Conservation (phyloP, 75 land plant species). For the Adiantum capillusveneris region DNA sequence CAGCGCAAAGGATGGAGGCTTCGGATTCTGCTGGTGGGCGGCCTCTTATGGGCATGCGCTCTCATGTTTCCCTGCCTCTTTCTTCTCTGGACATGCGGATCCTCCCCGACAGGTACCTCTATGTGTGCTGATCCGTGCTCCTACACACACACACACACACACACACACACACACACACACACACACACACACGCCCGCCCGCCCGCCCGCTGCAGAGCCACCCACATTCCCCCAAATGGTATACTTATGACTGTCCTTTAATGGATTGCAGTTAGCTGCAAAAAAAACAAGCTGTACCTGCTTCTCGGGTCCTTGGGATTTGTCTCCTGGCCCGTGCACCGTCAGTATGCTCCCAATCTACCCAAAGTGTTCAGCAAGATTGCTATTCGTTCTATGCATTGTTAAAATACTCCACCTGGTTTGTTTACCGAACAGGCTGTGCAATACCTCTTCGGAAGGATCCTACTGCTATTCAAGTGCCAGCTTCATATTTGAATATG, state of each 20-base stretch:
- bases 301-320: conserved; percentile 50
- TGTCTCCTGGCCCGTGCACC: conserved; percentile 52
- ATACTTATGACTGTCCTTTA: not conserved
- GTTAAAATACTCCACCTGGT: not conserved
- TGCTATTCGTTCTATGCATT: conserved; percentile 5
- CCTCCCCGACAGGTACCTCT: conserved; percentile 6
- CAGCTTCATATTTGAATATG: conserved; percentile 17
- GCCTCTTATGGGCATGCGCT: conserved; percentile 10
- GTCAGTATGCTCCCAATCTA: conserved; percentile 29
- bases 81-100: conserved; percentile 22
- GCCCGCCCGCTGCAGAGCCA: too few relatives aligned
- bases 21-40: conserved; percentile 1
- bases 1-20: conserved; percentile 6
- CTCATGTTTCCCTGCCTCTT: conserved; percentile 3
- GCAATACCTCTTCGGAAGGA: conserved; percentile 47
- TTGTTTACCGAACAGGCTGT: conserved; percentile 39
- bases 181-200: too few relatives aligned
- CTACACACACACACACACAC: too few relatives aligned
- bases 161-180: too few relatives aligned
- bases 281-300: conserved; percentile 41
- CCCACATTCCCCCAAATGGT: not conserved
- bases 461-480: conserved; percentile 43
- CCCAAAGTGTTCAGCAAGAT: not conserved
- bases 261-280: conserved; percentile 55
- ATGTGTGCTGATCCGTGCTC: not conserved